Conservation (phyloP, 2,329 filamentous ascomycete species). For the Aspergillus sp. region DNA sequence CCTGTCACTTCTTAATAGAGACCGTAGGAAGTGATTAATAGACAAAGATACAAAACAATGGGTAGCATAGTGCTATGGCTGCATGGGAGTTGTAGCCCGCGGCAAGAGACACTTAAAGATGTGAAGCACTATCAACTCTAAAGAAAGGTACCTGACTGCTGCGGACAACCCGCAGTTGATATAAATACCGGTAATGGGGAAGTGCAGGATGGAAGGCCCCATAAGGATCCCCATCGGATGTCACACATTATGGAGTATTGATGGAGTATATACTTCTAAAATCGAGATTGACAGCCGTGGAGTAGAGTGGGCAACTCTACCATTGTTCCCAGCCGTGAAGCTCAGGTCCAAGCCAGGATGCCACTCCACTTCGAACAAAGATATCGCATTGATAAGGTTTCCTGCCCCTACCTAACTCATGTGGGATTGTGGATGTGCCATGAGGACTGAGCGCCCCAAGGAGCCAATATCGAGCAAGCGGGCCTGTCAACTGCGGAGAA, state of each 20-base stretch:
- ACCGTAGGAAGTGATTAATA: background rate
- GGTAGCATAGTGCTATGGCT: background rate
- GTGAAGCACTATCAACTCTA: no score
- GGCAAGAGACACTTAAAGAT: background rate
- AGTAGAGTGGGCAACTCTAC: conserved; percentile 25
- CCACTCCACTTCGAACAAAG: conserved; percentile 22
- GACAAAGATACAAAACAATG: background rate
- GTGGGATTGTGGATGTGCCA: conserved; percentile 32
- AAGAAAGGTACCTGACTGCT: background rate
- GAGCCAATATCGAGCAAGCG: conserved; percentile 25
- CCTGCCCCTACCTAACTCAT: conserved; percentile 22
- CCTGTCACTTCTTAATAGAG: background rate
- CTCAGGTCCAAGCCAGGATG: conserved; percentile 17
- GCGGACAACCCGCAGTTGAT: background rate
- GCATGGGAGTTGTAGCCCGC: background rate
- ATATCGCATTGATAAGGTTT: conserved; percentile 30
- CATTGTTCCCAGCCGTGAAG: conserved; percentile 20
- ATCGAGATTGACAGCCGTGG: conserved; percentile 21
- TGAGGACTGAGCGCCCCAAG: conserved; percentile 23
- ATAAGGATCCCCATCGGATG: conserved; percentile 7
- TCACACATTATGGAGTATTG: background rate
- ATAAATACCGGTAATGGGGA: background rate
- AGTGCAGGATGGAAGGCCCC: background rate
- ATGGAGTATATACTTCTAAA: conserved; percentile 9
- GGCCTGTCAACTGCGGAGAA: conserved; percentile 30